Base-by-base conservation (phyloP, 176 grass and related monocot species). In the Raddia guianensis region DNA sequence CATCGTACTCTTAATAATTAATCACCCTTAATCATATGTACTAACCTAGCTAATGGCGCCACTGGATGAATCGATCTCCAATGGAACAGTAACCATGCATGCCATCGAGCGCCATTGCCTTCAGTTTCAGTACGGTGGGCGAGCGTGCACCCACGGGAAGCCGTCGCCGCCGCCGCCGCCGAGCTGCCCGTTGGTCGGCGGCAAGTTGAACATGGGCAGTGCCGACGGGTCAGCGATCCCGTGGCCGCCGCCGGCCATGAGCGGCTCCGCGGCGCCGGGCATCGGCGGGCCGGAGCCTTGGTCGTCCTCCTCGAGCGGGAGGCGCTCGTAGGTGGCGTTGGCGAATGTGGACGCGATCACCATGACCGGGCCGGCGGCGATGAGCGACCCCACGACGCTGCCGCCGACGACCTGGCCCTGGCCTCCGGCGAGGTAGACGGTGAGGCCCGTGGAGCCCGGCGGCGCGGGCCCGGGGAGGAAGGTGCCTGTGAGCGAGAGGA, bases 331-430 rank as follows among this genome's bases (percentile, higher is more conserved):
- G 32, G 92, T 94, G 48, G 95, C 95, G 84, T 98, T 98, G 18
- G 95, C 80, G 77, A 98, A 98, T 50, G 95, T 94, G 18, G 95
- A 98, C n/a, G 95, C 95, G 78, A 98, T 89, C 66, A 98, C 90
- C 90, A 98, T 98, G 61, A 98, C 90, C 2, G 95, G 90, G 0
- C 95, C 95, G 0, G 91, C 90, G 42, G 95, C 95, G 61, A 92
- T 52, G 48, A 98, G 86, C 3, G 95, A 75, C 13, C 95, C 90
- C 7, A 94, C 95, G 19, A 98, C 92, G 44, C 90, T 92, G 53
- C 95, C 95, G 11, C 95, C 95, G 18, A 98, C 90, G 9, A 98
- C 92, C 69, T 98, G 95, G 10, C 95, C 95, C 78, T 98, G 92
- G 47, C 92, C 95, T 2, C 95, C 95, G 14, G 95, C 86, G 2